Evolutionary conservation across 2,329 filamentous ascomycete species (phyloP).

Genomic region (Fusarium siculi): DNA sequence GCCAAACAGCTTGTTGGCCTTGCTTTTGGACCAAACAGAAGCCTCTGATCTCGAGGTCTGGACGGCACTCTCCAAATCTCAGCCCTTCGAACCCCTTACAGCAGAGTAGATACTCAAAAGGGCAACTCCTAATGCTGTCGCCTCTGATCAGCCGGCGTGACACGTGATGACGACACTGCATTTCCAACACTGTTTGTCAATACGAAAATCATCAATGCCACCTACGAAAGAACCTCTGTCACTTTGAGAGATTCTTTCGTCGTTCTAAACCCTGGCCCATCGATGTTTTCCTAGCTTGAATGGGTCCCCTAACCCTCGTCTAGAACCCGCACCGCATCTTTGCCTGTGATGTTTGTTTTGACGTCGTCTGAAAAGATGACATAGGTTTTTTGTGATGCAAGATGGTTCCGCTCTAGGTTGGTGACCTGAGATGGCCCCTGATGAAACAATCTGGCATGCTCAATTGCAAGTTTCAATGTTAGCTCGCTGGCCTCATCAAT

Average conservation of each 20-base stretch:
- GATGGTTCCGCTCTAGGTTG: not conserved
- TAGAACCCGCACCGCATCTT: conserved; percentile 6
- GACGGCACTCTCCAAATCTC: conserved; percentile 20
- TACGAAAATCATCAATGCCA: conserved; percentile 29
- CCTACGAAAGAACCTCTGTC: conserved; percentile 17
- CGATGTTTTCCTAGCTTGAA: not conserved
- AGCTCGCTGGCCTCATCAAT: too few relatives aligned
- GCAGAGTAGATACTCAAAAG: conserved; percentile 7
- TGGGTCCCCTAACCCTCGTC: not conserved
- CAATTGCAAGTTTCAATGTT: not conserved
- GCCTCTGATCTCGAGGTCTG: conserved; percentile 18
- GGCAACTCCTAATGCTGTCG: conserved; percentile 5
- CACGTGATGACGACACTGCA: conserved; percentile 41
- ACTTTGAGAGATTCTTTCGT: conserved; percentile 7
- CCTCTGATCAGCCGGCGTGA: conserved; percentile 28
- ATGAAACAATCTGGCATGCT: not conserved
- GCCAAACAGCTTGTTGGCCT: conserved; percentile 2
- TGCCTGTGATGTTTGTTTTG: conserved; percentile 34
- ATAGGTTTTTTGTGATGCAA: not conserved
- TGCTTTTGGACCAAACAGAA: conserved; percentile 32
- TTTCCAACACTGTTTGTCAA: conserved; percentile 19
- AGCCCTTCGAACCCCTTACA: conserved; percentile 15
- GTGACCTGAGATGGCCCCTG: not conserved
- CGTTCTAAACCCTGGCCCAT: conserved; percentile 17
- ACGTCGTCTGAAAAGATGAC: conserved; percentile 33